Conservation (phyloP, 768 basidiomycete species). For the Termitomyces sp. region DNA sequence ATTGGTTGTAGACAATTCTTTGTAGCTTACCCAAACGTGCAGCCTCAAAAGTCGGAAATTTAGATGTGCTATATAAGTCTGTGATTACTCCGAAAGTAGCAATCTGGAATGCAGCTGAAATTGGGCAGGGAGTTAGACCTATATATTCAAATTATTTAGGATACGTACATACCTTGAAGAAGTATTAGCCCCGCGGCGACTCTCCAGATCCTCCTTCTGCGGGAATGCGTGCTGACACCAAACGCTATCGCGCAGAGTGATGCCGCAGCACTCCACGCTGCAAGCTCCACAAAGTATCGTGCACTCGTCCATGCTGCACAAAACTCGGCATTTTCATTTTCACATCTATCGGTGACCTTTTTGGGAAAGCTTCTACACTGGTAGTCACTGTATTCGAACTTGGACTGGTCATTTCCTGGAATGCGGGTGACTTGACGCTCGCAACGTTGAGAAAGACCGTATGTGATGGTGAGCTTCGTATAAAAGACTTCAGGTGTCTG, state of each 20-base stretch:
- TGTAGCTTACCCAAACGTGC: slow-evolving; percentile 51
- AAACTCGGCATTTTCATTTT: slow-evolving; percentile 48
- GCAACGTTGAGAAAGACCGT: slow-evolving; percentile 57
- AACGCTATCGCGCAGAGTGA: slow-evolving; percentile 56
- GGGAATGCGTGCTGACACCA: slow-evolving; percentile 68
- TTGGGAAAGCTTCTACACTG: slow-evolving; percentile 65
- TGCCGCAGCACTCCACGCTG: slow-evolving; percentile 56
- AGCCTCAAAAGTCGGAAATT: slow-evolving; percentile 46
- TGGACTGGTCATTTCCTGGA: slow-evolving; percentile 40
- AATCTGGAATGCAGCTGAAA: slow-evolving; percentile 53
- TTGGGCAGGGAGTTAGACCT: neutral
- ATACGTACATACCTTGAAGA: slow-evolving; percentile 44
- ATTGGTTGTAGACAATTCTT: neutral
- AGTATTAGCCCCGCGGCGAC: slow-evolving; percentile 61
- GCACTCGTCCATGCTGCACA: slow-evolving; percentile 72
- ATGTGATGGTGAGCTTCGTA: slow-evolving; percentile 44
- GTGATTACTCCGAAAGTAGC: slow-evolving; percentile 60
- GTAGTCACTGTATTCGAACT: slow-evolving; percentile 46
- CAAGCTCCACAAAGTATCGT: slow-evolving; percentile 58
- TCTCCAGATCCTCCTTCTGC: slow-evolving; percentile 73
- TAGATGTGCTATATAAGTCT: slow-evolving; percentile 43
- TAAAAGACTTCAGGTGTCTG: slow-evolving; percentile 38
- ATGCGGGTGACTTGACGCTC: slow-evolving; percentile 43
- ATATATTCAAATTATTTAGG: neutral
- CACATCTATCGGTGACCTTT: slow-evolving; percentile 41